Evolutionary conservation across 306 rosid species (phyloP).

Genomic region (Biancaea sappan): DNA sequence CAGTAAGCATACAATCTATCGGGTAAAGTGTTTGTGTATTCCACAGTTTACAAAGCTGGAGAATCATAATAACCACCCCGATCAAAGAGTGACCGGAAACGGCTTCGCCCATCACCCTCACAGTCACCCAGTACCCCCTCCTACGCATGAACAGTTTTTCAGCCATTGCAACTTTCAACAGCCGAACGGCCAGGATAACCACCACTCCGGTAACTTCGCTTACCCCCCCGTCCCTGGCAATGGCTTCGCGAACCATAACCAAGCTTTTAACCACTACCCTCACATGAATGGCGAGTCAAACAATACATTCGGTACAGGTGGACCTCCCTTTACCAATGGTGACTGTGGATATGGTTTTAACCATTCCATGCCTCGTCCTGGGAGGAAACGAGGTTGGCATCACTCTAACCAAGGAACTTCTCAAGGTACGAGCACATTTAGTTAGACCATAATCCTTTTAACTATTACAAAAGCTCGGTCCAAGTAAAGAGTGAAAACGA

Average conservation of each 20-base stretch:
- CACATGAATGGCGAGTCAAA: conserved; percentile 12
- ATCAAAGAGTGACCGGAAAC: neutral
- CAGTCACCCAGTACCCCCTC: neutral
- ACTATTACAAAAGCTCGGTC: neutral
- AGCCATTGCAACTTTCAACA: neutral
- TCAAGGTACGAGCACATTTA: neutral
- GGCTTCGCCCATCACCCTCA: neutral
- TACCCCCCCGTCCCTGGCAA: neutral
- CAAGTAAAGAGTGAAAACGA: neutral
- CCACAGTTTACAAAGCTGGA: neutral
- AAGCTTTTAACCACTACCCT: neutral
- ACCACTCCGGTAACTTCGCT: neutral
- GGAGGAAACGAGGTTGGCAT: conserved; percentile 23
- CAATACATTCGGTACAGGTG: neutral
- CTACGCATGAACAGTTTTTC: conserved; percentile 2
- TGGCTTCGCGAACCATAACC: conserved; percentile 1
- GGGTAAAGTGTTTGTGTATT: neutral
- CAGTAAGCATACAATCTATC: neutral
- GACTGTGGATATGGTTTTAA: conserved; percentile 26
- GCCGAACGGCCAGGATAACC: conserved; percentile 2
- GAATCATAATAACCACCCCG: conserved; percentile 1
- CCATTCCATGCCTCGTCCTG: conserved; percentile 16
- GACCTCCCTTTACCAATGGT: neutral
- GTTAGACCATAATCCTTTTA: neutral
- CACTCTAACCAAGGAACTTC: neutral